Conservation (phyloP, 192 early-diverging fungal genomes). For the Spizellomyces sp. region DNA sequence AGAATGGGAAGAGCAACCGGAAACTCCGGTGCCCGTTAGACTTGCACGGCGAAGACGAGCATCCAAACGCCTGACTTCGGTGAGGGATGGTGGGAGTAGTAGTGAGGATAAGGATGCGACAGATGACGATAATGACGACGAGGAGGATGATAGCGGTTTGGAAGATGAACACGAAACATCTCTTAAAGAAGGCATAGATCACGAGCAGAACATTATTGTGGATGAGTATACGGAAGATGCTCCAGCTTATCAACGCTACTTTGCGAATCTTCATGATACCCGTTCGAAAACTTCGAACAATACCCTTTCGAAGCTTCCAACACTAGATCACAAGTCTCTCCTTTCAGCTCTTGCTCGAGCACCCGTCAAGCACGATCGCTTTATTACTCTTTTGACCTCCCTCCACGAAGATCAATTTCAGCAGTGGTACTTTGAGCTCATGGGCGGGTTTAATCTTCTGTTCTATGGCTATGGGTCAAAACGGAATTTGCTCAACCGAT, state of each 20-base stretch:
- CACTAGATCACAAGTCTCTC: slow-evolving; percentile 73
- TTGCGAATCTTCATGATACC: slow-evolving; percentile 65
- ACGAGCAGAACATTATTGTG: not conserved
- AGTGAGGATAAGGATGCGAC: slow-evolving; percentile 29
- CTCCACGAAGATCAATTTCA: slow-evolving; percentile 52
- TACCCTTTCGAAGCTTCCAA: slow-evolving; percentile 79
- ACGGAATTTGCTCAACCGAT: slow-evolving; percentile 72
- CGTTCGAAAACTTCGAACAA: slow-evolving; percentile 76
- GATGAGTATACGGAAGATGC: slow-evolving; percentile 38
- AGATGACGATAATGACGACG: slow-evolving; percentile 37
- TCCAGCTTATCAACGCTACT: slow-evolving; percentile 54
- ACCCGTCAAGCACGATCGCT: slow-evolving; percentile 25
- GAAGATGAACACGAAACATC: slow-evolving; percentile 13
- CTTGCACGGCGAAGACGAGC: slow-evolving; percentile 10
- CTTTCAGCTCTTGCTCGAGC: slow-evolving; percentile 16
- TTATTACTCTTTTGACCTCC: slow-evolving; percentile 36
- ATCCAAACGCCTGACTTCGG: slow-evolving; percentile 8
- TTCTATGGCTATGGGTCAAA: slow-evolving; percentile 97
- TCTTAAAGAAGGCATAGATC: slow-evolving; percentile 5
- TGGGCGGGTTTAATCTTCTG: slow-evolving; percentile 81
- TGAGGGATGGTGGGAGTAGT: slow-evolving; percentile 27
- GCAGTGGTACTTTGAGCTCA: slow-evolving; percentile 90
- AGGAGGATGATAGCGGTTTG: slow-evolving; percentile 17
- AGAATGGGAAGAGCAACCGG: not conserved
- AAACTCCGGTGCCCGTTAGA: slow-evolving; percentile 10